phyloP scores from a whole-genome alignment of 306 rosid genomes.

The Prunus persica region DNA sequence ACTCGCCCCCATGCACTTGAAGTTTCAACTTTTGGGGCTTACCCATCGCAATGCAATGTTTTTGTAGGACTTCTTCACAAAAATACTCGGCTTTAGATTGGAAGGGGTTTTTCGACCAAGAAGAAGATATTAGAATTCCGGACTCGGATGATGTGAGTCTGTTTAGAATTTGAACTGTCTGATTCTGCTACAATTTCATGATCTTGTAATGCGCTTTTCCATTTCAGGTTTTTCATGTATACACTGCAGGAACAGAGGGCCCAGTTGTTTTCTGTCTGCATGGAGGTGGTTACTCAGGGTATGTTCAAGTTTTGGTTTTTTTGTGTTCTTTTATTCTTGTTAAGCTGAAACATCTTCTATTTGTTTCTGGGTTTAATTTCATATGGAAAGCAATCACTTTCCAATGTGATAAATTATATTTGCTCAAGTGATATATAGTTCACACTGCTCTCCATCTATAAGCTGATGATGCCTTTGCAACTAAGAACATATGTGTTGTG shows the following conservation, averaged over 20 bases:
- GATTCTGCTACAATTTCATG: not conserved
- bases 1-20: slow-evolving; percentile 1
- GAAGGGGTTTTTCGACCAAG: slow-evolving; percentile 64
- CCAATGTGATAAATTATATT: not conserved
- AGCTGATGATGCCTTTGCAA: not conserved
- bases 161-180: not conserved
- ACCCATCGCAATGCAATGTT: not conserved
- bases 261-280: slow-evolving; percentile 92
- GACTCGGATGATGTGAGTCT: slow-evolving; percentile 62
- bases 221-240: slow-evolving; percentile 87
- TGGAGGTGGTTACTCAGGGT: slow-evolving; percentile 98
- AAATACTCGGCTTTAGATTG: slow-evolving; percentile 71
- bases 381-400: not conserved
- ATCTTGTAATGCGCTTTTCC: slow-evolving; percentile 10
- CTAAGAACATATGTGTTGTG: too few relatives aligned
- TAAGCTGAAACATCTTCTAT: not conserved
- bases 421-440: not conserved
- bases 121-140: slow-evolving; percentile 64
- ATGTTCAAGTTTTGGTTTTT: slow-evolving; percentile 20
- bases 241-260: slow-evolving; percentile 91
- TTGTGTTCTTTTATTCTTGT: not conserved
- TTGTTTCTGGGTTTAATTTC: not conserved
- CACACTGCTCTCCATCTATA: not conserved
- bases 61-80: slow-evolving; percentile 51
- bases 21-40: not conserved